A percentile compares a stretch with the other conserved stretches of the same genome.
These are phyloP conservation scores for Flaveria floridana DNA, from an alignment of 140 eudicot species.

Conservation along the genomic window DNA sequence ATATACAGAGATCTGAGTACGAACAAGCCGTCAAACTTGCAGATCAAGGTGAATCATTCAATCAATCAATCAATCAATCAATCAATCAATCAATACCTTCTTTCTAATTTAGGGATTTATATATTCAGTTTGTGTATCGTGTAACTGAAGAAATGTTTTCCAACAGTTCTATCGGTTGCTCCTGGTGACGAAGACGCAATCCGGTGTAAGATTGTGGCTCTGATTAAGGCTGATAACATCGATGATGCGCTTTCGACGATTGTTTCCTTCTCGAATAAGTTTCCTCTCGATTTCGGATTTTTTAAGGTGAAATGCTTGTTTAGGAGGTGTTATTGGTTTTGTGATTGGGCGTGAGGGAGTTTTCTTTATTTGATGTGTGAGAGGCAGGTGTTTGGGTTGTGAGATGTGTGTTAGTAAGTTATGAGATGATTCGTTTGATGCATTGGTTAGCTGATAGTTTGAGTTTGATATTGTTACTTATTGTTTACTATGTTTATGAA, in stretches of 20 bases:
- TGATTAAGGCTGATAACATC: slow-evolving; percentile 59
- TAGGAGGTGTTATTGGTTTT: slow-evolving; percentile 18
- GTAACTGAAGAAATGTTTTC: slow-evolving; percentile 21
- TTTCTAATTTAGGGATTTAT: not conserved
- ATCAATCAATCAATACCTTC: not conserved
- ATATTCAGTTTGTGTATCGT: slow-evolving; percentile 19
- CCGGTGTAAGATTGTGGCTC: slow-evolving; percentile 71
- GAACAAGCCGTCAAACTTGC: slow-evolving; percentile 68
- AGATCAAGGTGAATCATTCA: slow-evolving; percentile 58
- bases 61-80: no score
- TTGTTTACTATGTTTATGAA: slow-evolving; percentile 2
- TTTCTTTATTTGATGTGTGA: not conserved
- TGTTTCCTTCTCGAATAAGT: slow-evolving; percentile 41
- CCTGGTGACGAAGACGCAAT: slow-evolving; percentile 94
- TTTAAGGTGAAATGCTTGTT: slow-evolving; percentile 54
- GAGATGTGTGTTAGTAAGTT: slow-evolving; percentile 3
- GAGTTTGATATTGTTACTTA: not conserved
- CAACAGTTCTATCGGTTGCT: slow-evolving; percentile 58
- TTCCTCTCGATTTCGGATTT: slow-evolving; percentile 53
- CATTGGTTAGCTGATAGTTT: not conserved
- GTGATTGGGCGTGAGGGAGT: slow-evolving; percentile 16
- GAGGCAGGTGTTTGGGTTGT: slow-evolving; percentile 16
- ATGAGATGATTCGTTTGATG: not conserved
- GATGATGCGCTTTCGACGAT: slow-evolving; percentile 65
- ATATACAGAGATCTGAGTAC: slow-evolving; percentile 54